phyloP scores from a whole-genome alignment of 1,284 basidiomycete genomes.

The Melampsora occidentalis region DNA sequence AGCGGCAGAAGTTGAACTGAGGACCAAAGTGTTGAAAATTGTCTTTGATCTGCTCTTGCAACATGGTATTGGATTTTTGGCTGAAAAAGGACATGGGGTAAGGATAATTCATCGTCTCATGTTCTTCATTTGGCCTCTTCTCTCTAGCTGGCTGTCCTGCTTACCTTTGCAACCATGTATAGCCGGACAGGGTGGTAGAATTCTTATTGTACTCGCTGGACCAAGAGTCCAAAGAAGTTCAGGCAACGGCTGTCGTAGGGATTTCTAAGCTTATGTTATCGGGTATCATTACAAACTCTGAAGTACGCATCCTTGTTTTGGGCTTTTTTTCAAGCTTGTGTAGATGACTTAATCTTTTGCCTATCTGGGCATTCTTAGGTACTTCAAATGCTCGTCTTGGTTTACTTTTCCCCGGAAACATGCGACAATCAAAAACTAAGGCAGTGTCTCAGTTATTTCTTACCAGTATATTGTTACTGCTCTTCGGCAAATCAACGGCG shows the following conservation, averaged over 20 bases:
- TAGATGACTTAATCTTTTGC: too few species aligned
- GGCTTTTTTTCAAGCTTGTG: too few species aligned
- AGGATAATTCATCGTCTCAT: slow-evolving; percentile 49
- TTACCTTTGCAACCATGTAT: slow-evolving; percentile 17
- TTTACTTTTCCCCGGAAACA: slow-evolving; percentile 85
- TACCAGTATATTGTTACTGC: slow-evolving; percentile 89
- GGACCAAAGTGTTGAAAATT: slow-evolving; percentile 75
- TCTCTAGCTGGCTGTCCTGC: not conserved
- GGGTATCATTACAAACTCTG: slow-evolving; percentile 73
- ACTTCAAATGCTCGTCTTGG: slow-evolving; percentile 71
- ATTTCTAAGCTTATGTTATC: slow-evolving; percentile 85
- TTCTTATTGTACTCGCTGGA: slow-evolving; percentile 75
- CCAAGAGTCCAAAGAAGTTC: slow-evolving; percentile 69
- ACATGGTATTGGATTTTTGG: slow-evolving; percentile 74
- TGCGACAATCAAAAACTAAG: slow-evolving; percentile 77
- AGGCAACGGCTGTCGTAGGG: slow-evolving; percentile 76
- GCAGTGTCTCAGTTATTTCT: slow-evolving; percentile 93
- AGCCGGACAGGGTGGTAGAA: slow-evolving; percentile 69
- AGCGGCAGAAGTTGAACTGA: slow-evolving; percentile 71
- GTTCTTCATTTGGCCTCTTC: not conserved
- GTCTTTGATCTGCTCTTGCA: slow-evolving; percentile 88
- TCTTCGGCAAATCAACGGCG: slow-evolving; percentile 72
- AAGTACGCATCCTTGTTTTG: slow-evolving; percentile 57
- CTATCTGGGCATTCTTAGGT: slow-evolving; percentile 59
- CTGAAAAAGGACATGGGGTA: slow-evolving; percentile 52